phyloP scores from a whole-genome alignment of 129 eudicot genomes.

The Helichrysum umbraculigerum region DNA sequence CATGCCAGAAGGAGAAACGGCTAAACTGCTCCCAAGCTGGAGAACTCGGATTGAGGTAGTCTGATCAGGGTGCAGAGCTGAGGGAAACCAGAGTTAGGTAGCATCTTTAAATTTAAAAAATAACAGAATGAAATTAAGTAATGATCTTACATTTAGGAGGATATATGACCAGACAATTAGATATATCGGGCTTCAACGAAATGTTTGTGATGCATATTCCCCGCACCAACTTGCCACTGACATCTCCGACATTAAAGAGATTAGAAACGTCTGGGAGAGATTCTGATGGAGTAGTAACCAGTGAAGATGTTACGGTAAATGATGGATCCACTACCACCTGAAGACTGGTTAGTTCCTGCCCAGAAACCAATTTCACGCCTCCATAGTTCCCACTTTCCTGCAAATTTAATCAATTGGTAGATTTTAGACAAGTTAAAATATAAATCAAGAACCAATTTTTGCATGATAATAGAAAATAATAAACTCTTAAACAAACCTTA shows the following conservation, averaged over 20 bases:
- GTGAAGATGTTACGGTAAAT: constrained; percentile 40
- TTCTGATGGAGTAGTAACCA: constrained; percentile 37
- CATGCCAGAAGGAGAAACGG: constrained; percentile 83
- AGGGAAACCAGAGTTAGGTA: constrained; percentile 28
- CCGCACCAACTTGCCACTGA: constrained; percentile 66
- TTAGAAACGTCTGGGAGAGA: constrained; percentile 31
- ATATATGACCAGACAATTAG: constrained; percentile 69
- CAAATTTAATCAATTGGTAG: constrained; percentile 4
- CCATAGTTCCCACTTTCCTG: constrained; percentile 60
- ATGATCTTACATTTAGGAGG: constrained; percentile 86
- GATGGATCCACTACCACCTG: constrained; percentile 71
- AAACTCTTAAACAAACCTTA: constrained; percentile 45
- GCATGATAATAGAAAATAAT: neutral
- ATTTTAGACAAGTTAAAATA: constrained; percentile 6
- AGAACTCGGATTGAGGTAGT: constrained; percentile 65
- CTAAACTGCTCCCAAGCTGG: constrained; percentile 77
- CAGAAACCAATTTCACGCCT: constrained; percentile 84
- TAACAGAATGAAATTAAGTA: neutral
- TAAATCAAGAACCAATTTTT: neutral
- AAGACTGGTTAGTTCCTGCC: constrained; percentile 84
- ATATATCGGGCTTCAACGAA: constrained; percentile 56
- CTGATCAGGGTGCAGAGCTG: constrained; percentile 89
- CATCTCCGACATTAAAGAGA: constrained; percentile 24
- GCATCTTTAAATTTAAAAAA: constrained; percentile 12
- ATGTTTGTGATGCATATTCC: constrained; percentile 76